A percentile compares a stretch with the other conserved stretches of the same genome.
These are phyloP conservation scores for Fomitopsis pinicola DNA, from an alignment of 1,284 basidiomycete genomes.

Conservation along the genomic window DNA sequence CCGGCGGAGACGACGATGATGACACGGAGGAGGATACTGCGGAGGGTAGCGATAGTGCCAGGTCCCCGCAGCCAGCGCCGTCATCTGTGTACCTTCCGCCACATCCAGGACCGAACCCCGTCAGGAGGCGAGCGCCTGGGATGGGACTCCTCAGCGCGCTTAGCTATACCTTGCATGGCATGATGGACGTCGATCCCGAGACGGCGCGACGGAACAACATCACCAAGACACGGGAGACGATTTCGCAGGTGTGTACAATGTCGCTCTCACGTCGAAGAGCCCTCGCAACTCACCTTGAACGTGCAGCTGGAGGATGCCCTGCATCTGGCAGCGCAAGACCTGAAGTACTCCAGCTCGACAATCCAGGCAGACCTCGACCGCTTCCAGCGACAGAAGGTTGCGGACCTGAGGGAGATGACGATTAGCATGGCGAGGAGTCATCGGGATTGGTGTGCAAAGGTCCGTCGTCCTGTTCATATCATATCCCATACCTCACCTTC, in stretches of 20 bases:
- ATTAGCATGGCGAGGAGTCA: constrained; percentile 89
- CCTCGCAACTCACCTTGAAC: neutral
- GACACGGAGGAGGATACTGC: constrained; percentile 19
- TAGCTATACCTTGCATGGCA: constrained; percentile 91
- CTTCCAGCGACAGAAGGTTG: constrained; percentile 98
- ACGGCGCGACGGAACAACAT: constrained; percentile 90
- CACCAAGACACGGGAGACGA: constrained; percentile 90
- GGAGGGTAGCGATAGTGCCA: constrained; percentile 28
- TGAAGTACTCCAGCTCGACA: constrained; percentile 93
- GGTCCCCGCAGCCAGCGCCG: constrained; percentile 22
- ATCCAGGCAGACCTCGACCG: constrained; percentile 98
- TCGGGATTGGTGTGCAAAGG: constrained; percentile 94
- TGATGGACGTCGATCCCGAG: constrained; percentile 99
- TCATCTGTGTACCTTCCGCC: constrained; percentile 56
- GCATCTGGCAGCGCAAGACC: constrained; percentile 85
- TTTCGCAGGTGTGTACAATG: constrained; percentile 69
- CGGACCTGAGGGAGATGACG: constrained; percentile 89
- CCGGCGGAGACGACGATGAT: constrained; percentile 7
- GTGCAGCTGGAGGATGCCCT: constrained; percentile 88
- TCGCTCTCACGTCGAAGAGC: neutral
- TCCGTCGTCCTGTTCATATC: constrained; percentile 27
- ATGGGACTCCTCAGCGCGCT: constrained; percentile 91
- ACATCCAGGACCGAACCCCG: constrained; percentile 70
- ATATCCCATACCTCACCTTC: constrained; percentile 1
- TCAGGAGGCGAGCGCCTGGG: constrained; percentile 60